These are phyloP conservation scores for Ogataea thermomethanolica DNA, from an alignment of 805 yeast genomes.

Conservation along the genomic window DNA sequence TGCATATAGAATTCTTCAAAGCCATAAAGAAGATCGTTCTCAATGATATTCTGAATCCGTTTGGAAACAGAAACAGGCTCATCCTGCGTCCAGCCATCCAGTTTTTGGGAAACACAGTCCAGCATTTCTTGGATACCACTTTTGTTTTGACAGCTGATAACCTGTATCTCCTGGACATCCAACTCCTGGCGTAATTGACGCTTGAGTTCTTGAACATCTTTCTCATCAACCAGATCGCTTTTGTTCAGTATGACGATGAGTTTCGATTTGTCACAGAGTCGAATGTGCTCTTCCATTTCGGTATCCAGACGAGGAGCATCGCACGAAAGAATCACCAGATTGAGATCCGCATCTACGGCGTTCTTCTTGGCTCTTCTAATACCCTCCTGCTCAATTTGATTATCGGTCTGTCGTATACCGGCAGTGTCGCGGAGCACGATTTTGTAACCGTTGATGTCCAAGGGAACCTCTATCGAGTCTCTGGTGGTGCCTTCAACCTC, in stretches of 20 bases:
- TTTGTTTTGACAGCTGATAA: slow-evolving; percentile 57
- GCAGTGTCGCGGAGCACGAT: slow-evolving; percentile 90
- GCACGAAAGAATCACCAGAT: slow-evolving; percentile 59
- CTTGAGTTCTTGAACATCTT: slow-evolving; percentile 18
- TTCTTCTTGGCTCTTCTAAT: slow-evolving; percentile 68
- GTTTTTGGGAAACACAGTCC: slow-evolving; percentile 28
- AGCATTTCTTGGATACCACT: slow-evolving; percentile 53
- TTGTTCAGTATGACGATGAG: slow-evolving; percentile 54
- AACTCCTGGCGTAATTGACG: slow-evolving; percentile 23
- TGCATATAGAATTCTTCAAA: slow-evolving; percentile 57
- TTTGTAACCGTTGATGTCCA: slow-evolving; percentile 82
- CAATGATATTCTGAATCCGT: slow-evolving; percentile 70
- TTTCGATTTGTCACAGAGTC: slow-evolving; percentile 17
- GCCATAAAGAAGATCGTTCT: slow-evolving; percentile 74
- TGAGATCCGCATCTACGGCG: slow-evolving; percentile 60
- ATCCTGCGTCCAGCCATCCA: slow-evolving; percentile 26
- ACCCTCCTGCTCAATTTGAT: slow-evolving; percentile 61
- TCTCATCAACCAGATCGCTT: slow-evolving; percentile 41
- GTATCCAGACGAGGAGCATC: slow-evolving; percentile 32
- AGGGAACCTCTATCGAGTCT: slow-evolving; percentile 76
- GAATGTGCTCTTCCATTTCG: slow-evolving; percentile 40
- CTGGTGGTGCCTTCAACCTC: slow-evolving; percentile 92
- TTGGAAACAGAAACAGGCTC: slow-evolving; percentile 73
- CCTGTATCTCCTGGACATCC: slow-evolving; percentile 29
- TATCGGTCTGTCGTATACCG: slow-evolving; percentile 59